Base-by-base conservation (phyloP, 2,329 filamentous ascomycete species). In the Botryosphaeria dothidea region DNA sequence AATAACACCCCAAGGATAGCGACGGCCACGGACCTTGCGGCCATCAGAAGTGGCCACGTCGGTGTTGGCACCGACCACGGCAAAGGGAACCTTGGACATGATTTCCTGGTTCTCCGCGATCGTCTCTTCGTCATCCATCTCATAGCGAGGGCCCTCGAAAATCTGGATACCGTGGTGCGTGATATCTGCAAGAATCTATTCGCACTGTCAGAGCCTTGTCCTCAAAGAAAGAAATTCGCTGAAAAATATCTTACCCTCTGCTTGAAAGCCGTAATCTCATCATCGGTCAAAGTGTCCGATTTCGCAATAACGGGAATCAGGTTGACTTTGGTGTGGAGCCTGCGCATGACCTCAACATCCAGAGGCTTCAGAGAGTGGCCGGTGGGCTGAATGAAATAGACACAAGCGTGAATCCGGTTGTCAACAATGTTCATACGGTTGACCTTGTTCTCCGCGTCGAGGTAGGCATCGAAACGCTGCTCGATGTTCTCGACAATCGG, bases 51-150 rank as follows among this genome's bases (percentile, higher is more conserved):
- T 95, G 69, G 89, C 90, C 73, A 99, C 93, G 82, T 99, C 95
- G 72, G 92, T 89, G 80, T 96, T 98, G 72, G 95, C 94, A 83
- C 95, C 95, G 69, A 99, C 95, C 71, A 99, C 93, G 62, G 95
- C 95, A 74, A 99, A 99, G 45, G 95, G 95, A 66, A 99, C 94
- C 87, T 98, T 98, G 78, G 94, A 97, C 93, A 99, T 95, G 80
- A 99, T 99, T 84, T 99, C 95, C 80, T 96, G 95, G 87, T 99
- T 99, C 87, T 99, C 95, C 27, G 95, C 95, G 78, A 99, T 97
- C 41, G 95, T 99, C 86, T 99, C 95, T 82, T 99, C 95, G 71
- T 99, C 95, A 76, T 99, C 95, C 68, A 98, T 90, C 83, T 99
- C 95, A 81, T 99, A 99, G 71, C 94, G 92, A 70, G 95, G 95